A percentile compares a stretch with the other conserved stretches of the same genome.
Conservation (phyloP, 2,329 filamentous ascomycete genomes). For the Xylaria arbuscula region DNA sequence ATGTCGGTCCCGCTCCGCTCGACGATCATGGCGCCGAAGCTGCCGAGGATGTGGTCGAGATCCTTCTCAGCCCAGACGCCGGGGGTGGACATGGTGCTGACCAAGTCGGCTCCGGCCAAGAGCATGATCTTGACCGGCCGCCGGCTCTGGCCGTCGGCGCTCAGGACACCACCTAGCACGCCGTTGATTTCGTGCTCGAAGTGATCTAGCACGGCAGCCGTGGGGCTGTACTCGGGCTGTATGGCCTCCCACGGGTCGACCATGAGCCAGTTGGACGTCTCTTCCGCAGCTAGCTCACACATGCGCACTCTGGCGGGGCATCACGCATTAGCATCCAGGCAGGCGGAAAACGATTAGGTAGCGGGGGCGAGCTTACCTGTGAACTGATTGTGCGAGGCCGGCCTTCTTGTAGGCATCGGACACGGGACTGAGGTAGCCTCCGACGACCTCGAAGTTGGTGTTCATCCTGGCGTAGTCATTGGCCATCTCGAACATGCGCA, state of each 20-base stretch:
- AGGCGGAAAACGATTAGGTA: not conserved
- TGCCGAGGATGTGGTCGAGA: conserved; percentile 86
- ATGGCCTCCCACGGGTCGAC: conserved; percentile 91
- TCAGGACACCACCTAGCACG: conserved; percentile 77
- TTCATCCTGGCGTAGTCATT: conserved; percentile 81
- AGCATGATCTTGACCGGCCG: conserved; percentile 78
- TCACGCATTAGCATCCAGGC: conserved; percentile 35
- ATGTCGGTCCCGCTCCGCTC: conserved; percentile 90
- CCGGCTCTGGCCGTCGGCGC: conserved; percentile 72
- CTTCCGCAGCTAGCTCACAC: conserved; percentile 83
- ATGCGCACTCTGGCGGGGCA: conserved; percentile 72
- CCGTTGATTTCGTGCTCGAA: conserved; percentile 91
- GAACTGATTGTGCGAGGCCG: conserved; percentile 77
- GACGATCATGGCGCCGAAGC: conserved; percentile 84
- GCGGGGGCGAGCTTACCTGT: conserved; percentile 61
- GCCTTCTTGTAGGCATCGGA: conserved; percentile 77
- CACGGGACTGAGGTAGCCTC: conserved; percentile 78
- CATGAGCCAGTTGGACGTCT: conserved; percentile 83
- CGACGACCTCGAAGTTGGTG: conserved; percentile 84
- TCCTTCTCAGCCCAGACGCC: conserved; percentile 87
- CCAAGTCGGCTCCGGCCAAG: conserved; percentile 81
- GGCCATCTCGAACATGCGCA: conserved; percentile 86
- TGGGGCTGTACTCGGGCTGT: conserved; percentile 86
- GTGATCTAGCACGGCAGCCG: conserved; percentile 89
- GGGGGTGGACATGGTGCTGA: conserved; percentile 77